phyloP scores from a whole-genome alignment of 2,329 filamentous ascomycete genomes.

The Aciculosporium take region DNA sequence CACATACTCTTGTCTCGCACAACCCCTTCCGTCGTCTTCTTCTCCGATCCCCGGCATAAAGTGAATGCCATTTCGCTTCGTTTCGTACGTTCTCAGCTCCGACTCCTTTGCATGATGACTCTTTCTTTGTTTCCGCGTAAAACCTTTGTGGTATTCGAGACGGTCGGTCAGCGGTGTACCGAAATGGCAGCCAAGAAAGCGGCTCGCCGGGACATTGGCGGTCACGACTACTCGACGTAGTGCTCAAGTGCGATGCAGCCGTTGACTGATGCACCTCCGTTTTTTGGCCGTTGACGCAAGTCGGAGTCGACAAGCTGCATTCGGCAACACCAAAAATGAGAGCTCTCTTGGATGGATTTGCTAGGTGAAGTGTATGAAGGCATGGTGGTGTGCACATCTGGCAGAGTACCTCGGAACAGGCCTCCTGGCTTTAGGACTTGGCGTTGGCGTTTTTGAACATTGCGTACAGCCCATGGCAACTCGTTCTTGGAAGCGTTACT shows the following conservation, averaged over 20 bases:
- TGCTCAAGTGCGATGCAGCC: too few species aligned
- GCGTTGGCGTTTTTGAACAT: too few species aligned
- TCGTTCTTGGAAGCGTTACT: slow-evolving; percentile 1
- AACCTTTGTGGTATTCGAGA: background rate
- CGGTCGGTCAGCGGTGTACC: background rate
- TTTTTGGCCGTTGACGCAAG: background rate
- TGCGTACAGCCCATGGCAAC: background rate
- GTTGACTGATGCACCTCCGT: background rate
- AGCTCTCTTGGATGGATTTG: background rate
- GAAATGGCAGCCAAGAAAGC: background rate
- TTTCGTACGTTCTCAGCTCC: background rate
- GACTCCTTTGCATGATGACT: slow-evolving; percentile 2
- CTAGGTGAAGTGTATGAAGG: background rate
- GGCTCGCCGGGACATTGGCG: background rate
- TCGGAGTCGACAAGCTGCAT: background rate
- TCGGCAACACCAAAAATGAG: background rate
- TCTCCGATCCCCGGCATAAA: background rate
- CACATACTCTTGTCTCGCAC: background rate
- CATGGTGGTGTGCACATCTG: background rate
- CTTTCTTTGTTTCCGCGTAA: background rate
- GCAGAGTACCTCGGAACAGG: background rate
- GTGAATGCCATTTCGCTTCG: background rate
- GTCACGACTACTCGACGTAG: background rate
- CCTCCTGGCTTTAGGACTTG: background rate
- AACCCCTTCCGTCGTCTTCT: background rate